Base-by-base conservation (phyloP, 208 protist species). In the Leishmania major region DNA sequence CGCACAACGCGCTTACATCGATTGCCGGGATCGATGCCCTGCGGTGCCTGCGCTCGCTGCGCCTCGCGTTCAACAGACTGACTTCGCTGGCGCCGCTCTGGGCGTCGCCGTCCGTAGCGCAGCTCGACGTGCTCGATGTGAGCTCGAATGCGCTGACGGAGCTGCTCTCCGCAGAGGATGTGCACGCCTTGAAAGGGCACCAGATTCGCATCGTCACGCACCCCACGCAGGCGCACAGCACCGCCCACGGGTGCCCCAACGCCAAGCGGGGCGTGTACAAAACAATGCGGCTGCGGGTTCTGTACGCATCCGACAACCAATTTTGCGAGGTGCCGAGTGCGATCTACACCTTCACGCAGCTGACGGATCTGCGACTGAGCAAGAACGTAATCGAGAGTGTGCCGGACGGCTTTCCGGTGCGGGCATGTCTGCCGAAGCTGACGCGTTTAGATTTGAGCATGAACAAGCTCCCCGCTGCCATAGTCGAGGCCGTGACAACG, bases 121-220 rank as follows among this genome's bases (percentile, higher is more conserved):
- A 85, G 37, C 76, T 96, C 10, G 88, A 92, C 37, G 86, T 94
- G 72, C 87, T 96, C 2, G 93, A 96, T 70, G 91, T 94, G 15
- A 91, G 87, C 72, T 84, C 86, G 2, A 96, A 96, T 84, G 37
- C 15, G 4, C 82, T 96, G 47, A 78, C 80, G 19, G 62, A 78
- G 64, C 66, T 94, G 22, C 70, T 90, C 22, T 80, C 89, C 15
- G 35, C 35, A 13, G 80, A 84, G 15, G 87, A 88, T 37, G 75
- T 86, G n/a, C 64, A 55, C 22, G 71, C 49, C 8, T 51, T 90
- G 66, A 69, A 83, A 75, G 2, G 8, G 69, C 62, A 84, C 60
- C 71, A 60, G 22, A 40, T 77, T 37, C 74, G 55, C 22, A 40
- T 80, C 60, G 60, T 85, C 43, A 80, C 81, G 6, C 81, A 81